phyloP scores from a whole-genome alignment of 179 eudicot genomes.

The Monotropa hypopitys region DNA sequence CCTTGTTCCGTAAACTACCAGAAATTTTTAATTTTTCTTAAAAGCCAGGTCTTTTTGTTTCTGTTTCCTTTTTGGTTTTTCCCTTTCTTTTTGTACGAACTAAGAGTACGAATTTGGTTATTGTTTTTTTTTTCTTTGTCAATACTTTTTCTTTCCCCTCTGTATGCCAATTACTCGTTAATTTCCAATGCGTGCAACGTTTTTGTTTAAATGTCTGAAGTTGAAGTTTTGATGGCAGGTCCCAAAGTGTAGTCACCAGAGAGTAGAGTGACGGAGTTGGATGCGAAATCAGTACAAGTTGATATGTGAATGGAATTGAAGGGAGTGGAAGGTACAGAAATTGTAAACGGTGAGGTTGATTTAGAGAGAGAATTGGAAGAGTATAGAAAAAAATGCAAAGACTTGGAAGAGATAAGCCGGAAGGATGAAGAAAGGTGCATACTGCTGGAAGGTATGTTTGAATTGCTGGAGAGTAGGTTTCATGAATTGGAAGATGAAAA shows the following conservation, averaged over 20 bases:
- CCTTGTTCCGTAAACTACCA: not conserved
- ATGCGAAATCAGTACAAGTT: conserved; percentile 17
- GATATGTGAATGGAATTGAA: not conserved
- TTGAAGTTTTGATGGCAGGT: conserved; percentile 7
- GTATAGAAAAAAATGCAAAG: conserved; percentile 7
- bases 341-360: not conserved
- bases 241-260: not conserved
- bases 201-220: not conserved
- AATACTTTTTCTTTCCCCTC: not conserved
- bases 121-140: not conserved
- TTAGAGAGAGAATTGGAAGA: not conserved
- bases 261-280: conserved; percentile 20
- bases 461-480: conserved; percentile 20
- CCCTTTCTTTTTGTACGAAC: not conserved
- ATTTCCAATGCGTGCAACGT: not conserved
- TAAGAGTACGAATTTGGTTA: not conserved
- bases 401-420: conserved; percentile 11
- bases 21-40: not conserved
- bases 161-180: not conserved
- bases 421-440: conserved; percentile 13
- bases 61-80: not conserved
- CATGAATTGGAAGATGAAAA: conserved; percentile 22
- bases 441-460: conserved; percentile 16
- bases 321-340: conserved; percentile 2
- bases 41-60: not conserved